A percentile compares a stretch with the other conserved stretches of the same genome.
phyloP scores from a whole-genome alignment of 345 rosid species.

The Acer saccharum region DNA sequence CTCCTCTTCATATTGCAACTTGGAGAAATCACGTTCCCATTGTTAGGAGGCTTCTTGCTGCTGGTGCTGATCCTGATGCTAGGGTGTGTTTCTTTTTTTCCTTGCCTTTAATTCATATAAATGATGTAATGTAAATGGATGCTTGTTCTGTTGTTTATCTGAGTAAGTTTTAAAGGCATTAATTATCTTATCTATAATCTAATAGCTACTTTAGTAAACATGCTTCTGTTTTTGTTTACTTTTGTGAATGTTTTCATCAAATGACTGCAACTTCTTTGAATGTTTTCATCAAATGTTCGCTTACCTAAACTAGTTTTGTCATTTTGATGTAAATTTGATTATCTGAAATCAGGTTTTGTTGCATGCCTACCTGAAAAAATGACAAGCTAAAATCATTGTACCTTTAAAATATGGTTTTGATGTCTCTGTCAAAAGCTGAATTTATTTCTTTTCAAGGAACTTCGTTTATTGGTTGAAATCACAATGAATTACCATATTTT shows the following conservation, averaged over 20 bases:
- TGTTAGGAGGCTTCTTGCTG: constrained; percentile 78
- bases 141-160: background rate
- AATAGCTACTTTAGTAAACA: background rate
- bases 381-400: background rate
- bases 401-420: background rate
- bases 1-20: constrained; percentile 86
- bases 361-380: background rate
- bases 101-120: constrained; percentile 7
- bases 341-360: background rate
- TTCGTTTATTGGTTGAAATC: background rate
- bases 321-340: constrained; percentile 1
- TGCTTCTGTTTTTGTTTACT: too few species aligned
- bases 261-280: background rate
- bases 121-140: constrained; percentile 1
- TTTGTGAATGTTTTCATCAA: background rate
- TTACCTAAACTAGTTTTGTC: background rate
- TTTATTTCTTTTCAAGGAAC: background rate
- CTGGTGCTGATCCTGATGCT: constrained; percentile 98
- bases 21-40: constrained; percentile 98
- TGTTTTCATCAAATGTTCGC: background rate
- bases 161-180: background rate
- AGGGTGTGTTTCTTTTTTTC: constrained; percentile 64
- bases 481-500: background rate
- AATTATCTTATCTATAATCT: background rate
- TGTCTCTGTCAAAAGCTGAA: background rate